phyloP scores from a whole-genome alignment of 192 early-diverging fungal species.

The Chytriomyces sp. region DNA sequence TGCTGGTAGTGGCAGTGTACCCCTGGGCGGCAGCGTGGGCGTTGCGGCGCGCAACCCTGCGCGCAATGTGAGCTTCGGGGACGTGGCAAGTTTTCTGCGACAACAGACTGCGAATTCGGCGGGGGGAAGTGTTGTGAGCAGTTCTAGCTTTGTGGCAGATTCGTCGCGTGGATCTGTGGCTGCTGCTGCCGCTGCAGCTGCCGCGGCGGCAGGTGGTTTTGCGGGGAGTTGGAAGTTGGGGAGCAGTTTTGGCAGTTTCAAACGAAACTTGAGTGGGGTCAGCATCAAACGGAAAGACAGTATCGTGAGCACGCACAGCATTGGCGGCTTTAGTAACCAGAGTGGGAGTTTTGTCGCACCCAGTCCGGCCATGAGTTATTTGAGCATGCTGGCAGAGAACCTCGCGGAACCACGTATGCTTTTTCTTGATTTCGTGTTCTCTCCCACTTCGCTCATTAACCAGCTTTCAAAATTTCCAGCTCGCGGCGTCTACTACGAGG shows the following conservation, averaged over 20 bases:
- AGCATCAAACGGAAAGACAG: conserved; percentile 7
- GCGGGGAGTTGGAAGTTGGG: background rate
- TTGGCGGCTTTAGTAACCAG: background rate
- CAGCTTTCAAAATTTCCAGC: conserved; percentile 12
- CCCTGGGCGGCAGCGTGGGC: too few species aligned
- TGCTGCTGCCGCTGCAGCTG: background rate
- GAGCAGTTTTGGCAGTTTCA: conserved; percentile 9
- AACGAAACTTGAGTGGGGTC: conserved; percentile 15
- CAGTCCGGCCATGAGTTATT: conserved; percentile 25
- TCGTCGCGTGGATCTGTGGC: background rate
- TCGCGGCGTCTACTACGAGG: conserved; percentile 57
- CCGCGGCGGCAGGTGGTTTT: background rate
- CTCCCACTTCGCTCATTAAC: background rate
- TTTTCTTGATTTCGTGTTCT: background rate
- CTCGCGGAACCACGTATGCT: conserved; percentile 7
- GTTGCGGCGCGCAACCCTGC: background rate
- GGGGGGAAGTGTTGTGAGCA: too few species aligned
- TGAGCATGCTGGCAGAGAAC: conserved; percentile 27
- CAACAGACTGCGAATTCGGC: too few species aligned
- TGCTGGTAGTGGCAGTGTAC: too few species aligned
- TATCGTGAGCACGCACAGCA: background rate
- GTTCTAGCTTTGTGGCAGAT: too few species aligned
- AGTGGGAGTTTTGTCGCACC: conserved; percentile 3
- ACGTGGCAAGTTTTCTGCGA: background rate
- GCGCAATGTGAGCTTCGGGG: conserved; percentile 12